These are phyloP conservation scores for Crithidia sp. DNA, from an alignment of 208 protist species.

Conservation along the genomic window DNA sequence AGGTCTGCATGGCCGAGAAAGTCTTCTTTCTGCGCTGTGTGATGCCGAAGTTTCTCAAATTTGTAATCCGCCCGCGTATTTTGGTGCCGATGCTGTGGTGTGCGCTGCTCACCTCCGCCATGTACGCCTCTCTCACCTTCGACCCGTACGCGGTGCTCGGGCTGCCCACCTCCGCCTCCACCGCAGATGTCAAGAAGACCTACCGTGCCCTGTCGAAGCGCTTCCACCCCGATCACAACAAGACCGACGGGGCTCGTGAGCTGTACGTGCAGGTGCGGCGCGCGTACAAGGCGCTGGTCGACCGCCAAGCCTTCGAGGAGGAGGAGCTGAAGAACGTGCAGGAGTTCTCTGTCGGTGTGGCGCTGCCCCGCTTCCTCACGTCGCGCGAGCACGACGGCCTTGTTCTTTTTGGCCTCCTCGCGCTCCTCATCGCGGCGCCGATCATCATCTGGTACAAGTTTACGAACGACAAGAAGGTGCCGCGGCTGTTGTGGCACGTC, in stretches of 20 bases:
- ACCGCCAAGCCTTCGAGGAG: slow-evolving; percentile 91
- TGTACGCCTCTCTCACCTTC: slow-evolving; percentile 90
- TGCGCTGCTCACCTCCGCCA: slow-evolving; percentile 85
- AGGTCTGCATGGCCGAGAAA: slow-evolving; percentile 75
- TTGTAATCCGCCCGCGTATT: slow-evolving; percentile 84
- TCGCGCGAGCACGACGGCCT: slow-evolving; percentile 88
- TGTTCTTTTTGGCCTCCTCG: slow-evolving; percentile 87
- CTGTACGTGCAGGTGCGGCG: slow-evolving; percentile 89
- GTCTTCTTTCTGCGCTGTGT: slow-evolving; percentile 84
- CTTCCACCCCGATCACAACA: slow-evolving; percentile 93
- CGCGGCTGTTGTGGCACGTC: slow-evolving; percentile 68
- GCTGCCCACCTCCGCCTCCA: slow-evolving; percentile 55
- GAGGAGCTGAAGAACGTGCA: slow-evolving; percentile 76
- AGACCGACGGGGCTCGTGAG: slow-evolving; percentile 83
- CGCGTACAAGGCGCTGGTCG: slow-evolving; percentile 93
- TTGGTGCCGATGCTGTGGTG: slow-evolving; percentile 81
- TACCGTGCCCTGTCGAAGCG: slow-evolving; percentile 81
- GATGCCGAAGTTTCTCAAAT: slow-evolving; percentile 87
- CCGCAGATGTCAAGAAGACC: slow-evolving; percentile 85
- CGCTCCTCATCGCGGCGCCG: slow-evolving; percentile 71
- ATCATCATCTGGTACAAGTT: slow-evolving; percentile 86
- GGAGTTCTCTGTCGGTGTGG: slow-evolving; percentile 87
- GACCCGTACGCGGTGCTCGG: slow-evolving; percentile 87
- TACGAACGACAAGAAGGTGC: slow-evolving; percentile 70
- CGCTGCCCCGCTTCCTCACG: slow-evolving; percentile 86